A percentile compares a stretch with the other conserved stretches of the same genome.
Evolutionary conservation across 345 rosid species (phyloP).

Genomic region (Boechera divaricarpa): DNA sequence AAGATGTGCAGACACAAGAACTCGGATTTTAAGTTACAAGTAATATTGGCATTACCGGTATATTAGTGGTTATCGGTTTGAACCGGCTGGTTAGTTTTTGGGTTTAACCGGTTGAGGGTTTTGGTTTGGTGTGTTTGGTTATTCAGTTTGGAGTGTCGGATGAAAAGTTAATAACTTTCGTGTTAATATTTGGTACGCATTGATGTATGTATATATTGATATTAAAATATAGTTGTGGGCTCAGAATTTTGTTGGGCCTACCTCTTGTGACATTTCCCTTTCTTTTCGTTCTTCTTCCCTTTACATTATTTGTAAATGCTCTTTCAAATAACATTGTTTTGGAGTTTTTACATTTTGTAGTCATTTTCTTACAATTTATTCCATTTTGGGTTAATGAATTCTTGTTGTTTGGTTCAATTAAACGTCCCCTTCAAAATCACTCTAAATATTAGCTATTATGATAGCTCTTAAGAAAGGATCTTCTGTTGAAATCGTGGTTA

Average conservation of each 20-base stretch:
- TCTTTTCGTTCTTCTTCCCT: background rate
- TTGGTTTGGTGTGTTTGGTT: conserved; percentile 24
- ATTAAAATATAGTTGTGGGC: conserved; percentile 35
- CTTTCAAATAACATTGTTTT: background rate
- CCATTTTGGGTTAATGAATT: background rate
- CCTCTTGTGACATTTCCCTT: conserved; percentile 1
- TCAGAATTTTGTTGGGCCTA: conserved; percentile 38
- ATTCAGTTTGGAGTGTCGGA: conserved; percentile 11
- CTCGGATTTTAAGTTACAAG: background rate
- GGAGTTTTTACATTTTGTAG: background rate
- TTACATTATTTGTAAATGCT: background rate
- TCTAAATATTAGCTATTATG: too few relatives aligned
- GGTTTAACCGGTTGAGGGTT: conserved; percentile 4
- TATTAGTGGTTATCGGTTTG: background rate
- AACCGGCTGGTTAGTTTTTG: conserved; percentile 20
- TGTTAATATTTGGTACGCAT: conserved; percentile 22
- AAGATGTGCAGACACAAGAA: conserved; percentile 1
- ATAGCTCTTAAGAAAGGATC: too few relatives aligned
- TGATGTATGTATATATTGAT: conserved; percentile 27
- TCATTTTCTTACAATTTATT: background rate
- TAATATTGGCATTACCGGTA: conserved; percentile 28
- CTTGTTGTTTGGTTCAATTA: too few relatives aligned
- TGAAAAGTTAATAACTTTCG: conserved; percentile 5
- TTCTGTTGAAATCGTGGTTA: too few relatives aligned
- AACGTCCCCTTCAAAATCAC: too few relatives aligned